These are phyloP conservation scores for Suhomyces kunorum DNA, from an alignment of 1,139 yeast species.

Conservation along the genomic window DNA sequence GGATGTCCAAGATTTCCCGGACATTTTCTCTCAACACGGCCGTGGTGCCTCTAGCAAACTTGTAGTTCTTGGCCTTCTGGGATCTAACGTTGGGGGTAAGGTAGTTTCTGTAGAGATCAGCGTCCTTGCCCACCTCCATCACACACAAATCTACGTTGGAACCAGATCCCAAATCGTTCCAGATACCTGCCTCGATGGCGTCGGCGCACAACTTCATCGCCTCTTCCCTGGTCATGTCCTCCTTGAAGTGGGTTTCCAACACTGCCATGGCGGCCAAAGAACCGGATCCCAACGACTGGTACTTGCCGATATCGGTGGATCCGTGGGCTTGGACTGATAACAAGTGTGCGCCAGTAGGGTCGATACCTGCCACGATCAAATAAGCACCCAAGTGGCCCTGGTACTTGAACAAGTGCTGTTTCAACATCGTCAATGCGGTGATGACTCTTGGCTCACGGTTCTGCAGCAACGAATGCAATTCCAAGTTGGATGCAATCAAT, in stretches of 20 bases:
- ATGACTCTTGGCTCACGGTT: constrained; percentile 90
- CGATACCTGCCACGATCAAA: constrained; percentile 94
- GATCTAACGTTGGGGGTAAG: constrained; percentile 88
- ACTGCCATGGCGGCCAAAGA: constrained; percentile 99
- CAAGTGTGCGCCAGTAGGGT: constrained; percentile 93
- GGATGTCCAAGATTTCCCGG: constrained; percentile 66
- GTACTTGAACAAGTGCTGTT: constrained; percentile 92
- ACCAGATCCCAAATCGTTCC: constrained; percentile 99
- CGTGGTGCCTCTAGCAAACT: constrained; percentile 89
- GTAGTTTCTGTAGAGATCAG: constrained; percentile 80
- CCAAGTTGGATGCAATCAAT: constrained; percentile 85
- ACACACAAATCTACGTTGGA: constrained; percentile 97
- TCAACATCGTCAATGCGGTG: constrained; percentile 87
- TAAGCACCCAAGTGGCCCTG: constrained; percentile 98
- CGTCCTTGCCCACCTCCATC: constrained; percentile 89
- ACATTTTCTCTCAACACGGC: constrained; percentile 71
- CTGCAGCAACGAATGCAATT: constrained; percentile 80
- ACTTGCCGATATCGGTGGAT: constrained; percentile 92
- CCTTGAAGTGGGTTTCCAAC: constrained; percentile 83
- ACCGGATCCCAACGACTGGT: constrained; percentile 92
- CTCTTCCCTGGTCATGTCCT: constrained; percentile 76
- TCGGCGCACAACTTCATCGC: constrained; percentile 88
- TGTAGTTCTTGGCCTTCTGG: constrained; percentile 75
- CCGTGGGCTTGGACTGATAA: constrained; percentile 97
- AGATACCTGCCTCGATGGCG: constrained; percentile 96